These are phyloP conservation scores for Phytophthora ramorum DNA, from an alignment of 352 stramenopile genomes.

Conservation along the genomic window DNA sequence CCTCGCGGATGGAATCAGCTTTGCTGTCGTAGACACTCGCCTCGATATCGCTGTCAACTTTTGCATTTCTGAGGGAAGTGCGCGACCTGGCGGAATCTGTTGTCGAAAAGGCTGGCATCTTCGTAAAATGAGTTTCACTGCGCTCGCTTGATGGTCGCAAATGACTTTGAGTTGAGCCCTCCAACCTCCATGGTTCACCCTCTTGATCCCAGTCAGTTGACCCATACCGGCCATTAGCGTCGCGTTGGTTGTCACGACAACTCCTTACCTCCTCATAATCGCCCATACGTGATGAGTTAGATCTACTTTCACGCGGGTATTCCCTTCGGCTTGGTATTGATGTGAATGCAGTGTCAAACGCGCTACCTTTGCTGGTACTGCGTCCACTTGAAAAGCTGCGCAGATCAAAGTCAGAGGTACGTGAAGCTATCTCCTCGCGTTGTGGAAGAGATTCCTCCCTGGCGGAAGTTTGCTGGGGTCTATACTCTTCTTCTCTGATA, in stretches of 20 bases:
- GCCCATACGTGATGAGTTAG: background rate
- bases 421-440: background rate
- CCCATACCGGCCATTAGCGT: background rate
- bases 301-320: background rate
- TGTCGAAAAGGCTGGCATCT: background rate
- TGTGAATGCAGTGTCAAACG: conserved; percentile 9
- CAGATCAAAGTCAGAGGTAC: conserved; percentile 1
- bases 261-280: background rate
- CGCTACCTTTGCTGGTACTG: background rate
- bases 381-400: conserved; percentile 11
- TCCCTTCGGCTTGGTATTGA: conserved; percentile 4
- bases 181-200: background rate
- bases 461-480: background rate
- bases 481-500: conserved; percentile 3
- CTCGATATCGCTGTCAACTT: background rate
- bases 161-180: background rate
- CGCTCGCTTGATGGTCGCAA: background rate
- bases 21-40: background rate
- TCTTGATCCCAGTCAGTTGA: background rate
- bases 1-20: conserved; percentile 20
- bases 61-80: background rate
- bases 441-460: conserved; percentile 2
- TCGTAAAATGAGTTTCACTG: background rate
- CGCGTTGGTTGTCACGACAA: conserved; percentile 23
- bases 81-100: background rate